Evolutionary conservation across 768 basidiomycete genomes (phyloP), one percentile per base, ranked within the genome.

Genomic region (Psilocybe subaeruginosa): DNA sequence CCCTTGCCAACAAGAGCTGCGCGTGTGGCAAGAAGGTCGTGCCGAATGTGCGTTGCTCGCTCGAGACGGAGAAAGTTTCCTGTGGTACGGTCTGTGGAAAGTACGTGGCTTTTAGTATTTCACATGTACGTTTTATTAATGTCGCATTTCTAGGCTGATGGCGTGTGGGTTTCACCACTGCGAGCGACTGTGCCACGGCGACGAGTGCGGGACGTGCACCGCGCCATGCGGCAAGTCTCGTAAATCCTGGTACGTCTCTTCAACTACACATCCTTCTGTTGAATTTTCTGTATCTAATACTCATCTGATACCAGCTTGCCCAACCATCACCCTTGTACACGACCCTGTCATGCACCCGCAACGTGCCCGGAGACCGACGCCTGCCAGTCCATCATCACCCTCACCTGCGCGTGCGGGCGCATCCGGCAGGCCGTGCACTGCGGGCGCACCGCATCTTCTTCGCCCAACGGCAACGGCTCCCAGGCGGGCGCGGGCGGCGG

Each of bases 101-200:
- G 85, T 89, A 60, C 64, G 87, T 63, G 5, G 45, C 78, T 14
- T 16, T 54, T 33, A 19, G 12, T 52, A 6, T 37, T 49, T 16
- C 56, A 33, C 19, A 39, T 12, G 31, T 11, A 5, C 16, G 0
- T 37, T 23, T 29, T 48, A 37, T 23, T 62, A 35, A 50, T 54
- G 27, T 17, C 52, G 17, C 43, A 52, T 35, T 29, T 60, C n/a
- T 27, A 90, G 87, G 62, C 73, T 90, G 2, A 77, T 98, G 58
- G 75, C 75, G 0, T 99, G 97, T 68, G 97, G 97, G 2, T 94
- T 90, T 70, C 97, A 99, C 72, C 86, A 82, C 12, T 99, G 97
- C 72, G 87, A 90, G 60, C 82, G 87, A 58, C 68, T 82, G 0
- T 99, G 97, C 73, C 97, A 99, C 69, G 77, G 81, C 2, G 93